Evolutionary conservation across 345 rosid species (phyloP), one percentile per base, ranked within the genome.

Genomic region (Eucalyptus tenuipes): DNA sequence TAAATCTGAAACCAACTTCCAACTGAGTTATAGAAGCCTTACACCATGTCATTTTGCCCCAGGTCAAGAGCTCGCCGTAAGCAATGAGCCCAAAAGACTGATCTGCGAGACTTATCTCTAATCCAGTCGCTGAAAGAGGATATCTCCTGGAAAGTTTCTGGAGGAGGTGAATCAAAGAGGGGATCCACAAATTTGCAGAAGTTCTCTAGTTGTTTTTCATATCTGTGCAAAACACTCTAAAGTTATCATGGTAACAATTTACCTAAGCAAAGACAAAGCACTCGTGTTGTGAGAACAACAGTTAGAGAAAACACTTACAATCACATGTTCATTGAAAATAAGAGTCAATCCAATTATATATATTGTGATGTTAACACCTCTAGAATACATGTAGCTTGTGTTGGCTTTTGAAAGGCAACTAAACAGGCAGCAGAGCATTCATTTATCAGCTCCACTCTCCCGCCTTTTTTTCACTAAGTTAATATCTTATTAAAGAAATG

Each of bases 1-100:
- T 49, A 80, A 87, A 66, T 47, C 49, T 49, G 29, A 64, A 33
- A 45, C 22, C 42, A 29, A 47, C 61, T 18, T 47, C 80, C 29
- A 48, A 47, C 42, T 61, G 81, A 87, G 55, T 37, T 49, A 31
- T 79, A 14, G 29, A 44, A 40, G 71, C 44, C 97, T 93, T 96
- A 96, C 99, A 96, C 94, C 94, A 94, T 92, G 89, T 97, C 97
- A 89, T 91, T 95, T 89, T 96, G 99, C 64, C 98, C 96, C 91
- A 96, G 80, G 86, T 94, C 93, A 71, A 89, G 59, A 66, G 95
- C 96, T 87, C 88, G 95, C 40, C 88, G 90, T 88, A 95, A 88
- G 88, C 90, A 94, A 81, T 92, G 91, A 92, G 94, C 92, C 99
- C 99, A 97, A 87, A 96, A 97, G 31, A 91, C 93, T 55, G 95